Conservation (phyloP, 129 eudicot species). For the Artemisia tridentata region DNA sequence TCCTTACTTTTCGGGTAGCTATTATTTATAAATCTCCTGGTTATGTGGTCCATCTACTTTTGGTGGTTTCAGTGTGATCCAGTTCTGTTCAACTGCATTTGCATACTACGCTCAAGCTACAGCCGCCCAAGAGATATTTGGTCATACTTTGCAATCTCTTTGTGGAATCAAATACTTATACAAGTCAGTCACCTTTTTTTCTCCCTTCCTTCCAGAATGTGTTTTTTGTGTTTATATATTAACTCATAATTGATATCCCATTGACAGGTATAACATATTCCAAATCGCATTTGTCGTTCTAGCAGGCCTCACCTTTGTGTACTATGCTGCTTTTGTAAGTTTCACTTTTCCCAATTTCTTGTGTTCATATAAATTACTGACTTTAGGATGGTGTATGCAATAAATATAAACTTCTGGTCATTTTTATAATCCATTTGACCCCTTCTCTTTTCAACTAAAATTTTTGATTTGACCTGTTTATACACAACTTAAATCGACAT, state of each 20-base stretch:
- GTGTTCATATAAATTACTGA: no score
- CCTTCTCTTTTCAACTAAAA: no score
- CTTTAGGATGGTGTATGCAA: no score
- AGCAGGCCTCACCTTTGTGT: slow-evolving; percentile 85
- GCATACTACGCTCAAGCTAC: slow-evolving; percentile 99
- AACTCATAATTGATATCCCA: background rate
- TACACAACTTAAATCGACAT: no score
- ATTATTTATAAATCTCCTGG: background rate
- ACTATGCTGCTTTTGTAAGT: slow-evolving; percentile 96
- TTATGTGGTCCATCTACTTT: slow-evolving; percentile 11
- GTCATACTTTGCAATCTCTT: slow-evolving; percentile 97
- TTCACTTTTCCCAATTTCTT: background rate
- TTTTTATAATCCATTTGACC: no score
- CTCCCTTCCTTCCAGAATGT: background rate
- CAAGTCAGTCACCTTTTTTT: slow-evolving; percentile 52
- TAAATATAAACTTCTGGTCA: no score
- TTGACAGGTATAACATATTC: slow-evolving; percentile 86
- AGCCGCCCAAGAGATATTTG: slow-evolving; percentile 95
- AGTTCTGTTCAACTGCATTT: slow-evolving; percentile 94
- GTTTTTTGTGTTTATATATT: background rate
- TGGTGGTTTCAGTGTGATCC: slow-evolving; percentile 76
- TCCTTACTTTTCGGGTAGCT: no score
- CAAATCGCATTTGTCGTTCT: slow-evolving; percentile 82
- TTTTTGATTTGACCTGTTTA: no score
- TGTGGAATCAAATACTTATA: slow-evolving; percentile 95